Evolutionary conservation across 2,329 filamentous ascomycete species (phyloP), one percentile per base, ranked within the genome.

Genomic region (Monosporascus sp.): DNA sequence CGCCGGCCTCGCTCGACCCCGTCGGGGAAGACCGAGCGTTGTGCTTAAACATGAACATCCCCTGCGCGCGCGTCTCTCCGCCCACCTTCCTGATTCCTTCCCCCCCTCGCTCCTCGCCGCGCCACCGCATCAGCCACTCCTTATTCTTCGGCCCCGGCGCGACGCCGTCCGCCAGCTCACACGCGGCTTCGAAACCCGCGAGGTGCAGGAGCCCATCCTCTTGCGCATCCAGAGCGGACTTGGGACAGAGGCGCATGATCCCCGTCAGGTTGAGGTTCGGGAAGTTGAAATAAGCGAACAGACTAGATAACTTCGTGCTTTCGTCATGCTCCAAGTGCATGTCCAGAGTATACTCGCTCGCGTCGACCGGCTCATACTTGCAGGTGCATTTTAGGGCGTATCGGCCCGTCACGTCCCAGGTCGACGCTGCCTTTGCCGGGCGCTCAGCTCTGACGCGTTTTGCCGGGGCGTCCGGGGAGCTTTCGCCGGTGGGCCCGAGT

Each of bases 111-210:
- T 42, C 47, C 11, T 52, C 50, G 20, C 49, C 53, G 11, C 53
- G 42, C 51, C 53, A 55, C 25, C 53, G 51, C 53, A 53, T 55
- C 39, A 55, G 34, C 53, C 53, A 55, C 37, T 55, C 53, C 22
- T 55, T 55, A 11, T 37, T 49, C 27, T 53, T 53, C 20, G 53
- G 51, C 2, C 51, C 47, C 9, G 53, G 53, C 31, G 18, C 47
- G n/a, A 53, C 50, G 36, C 22, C 53, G 15, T 50, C 53, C 9
- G 50, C 53, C 9, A 55, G 48, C 25, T 52, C 53, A n/a, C 53
- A 53, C 25, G 53, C 53, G 6, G 53, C 27, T 17, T 53, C 51
- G 38, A 55, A 55, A 18, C 47, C 48, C 9, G 5, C 11, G 20
- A 50, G 47, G 36, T 47, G 50, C 5, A 55, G 51, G 20, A 47